Evolutionary conservation across 345 rosid genomes (phyloP), one percentile per base, ranked within the genome.

Genomic region (Citropsis articulata): DNA sequence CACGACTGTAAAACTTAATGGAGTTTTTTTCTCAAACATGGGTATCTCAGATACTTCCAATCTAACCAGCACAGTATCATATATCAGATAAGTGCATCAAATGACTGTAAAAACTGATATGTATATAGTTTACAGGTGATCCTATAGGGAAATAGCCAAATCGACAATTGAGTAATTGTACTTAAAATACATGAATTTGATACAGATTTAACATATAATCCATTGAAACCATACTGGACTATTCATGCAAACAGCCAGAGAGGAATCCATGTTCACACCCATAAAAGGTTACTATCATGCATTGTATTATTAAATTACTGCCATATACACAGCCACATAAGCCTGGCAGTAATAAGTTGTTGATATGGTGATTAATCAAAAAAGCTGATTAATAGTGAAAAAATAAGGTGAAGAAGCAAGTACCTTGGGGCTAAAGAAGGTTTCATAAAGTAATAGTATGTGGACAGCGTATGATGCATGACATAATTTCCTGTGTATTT

Each of bases 381-480:
- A 13, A 21, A 40, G 24, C n/a, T 48, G 48, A 64, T 25, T 36
- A 63, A 24, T 18, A 30, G 25, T 9, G n/a, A 62, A 0, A 71
- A 75, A 31, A 63, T 25, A 63, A 12, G 61, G 22, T 6, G 57
- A 71, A 75, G 57, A 70, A 62, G 63, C 12, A 45, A 60, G 79
- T 87, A 97, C 99, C 97, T 94, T 72, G 99, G 98, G 75, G 99
- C 98, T 86, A 97, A 84, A 82, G 98, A 97, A 42, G 99, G 95
- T 78, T 97, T 97, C 99, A 93, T 92, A 6, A 94, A 86, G 85
- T 87, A 89, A 84, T 93, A 97, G 83, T 97, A 97, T 59, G 95
- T 87, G 19, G 95, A 91, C 70, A 94, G 87, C 3, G 99, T 97
- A 69, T 94, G 98, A 83, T 94, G 99, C 98, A 94, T 97, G 78